Percentiles rank a stretch among this genome's conserved stretches.
phyloP scores from a whole-genome alignment of 352 stramenopile genomes.

The Phytophthora foliorum region DNA sequence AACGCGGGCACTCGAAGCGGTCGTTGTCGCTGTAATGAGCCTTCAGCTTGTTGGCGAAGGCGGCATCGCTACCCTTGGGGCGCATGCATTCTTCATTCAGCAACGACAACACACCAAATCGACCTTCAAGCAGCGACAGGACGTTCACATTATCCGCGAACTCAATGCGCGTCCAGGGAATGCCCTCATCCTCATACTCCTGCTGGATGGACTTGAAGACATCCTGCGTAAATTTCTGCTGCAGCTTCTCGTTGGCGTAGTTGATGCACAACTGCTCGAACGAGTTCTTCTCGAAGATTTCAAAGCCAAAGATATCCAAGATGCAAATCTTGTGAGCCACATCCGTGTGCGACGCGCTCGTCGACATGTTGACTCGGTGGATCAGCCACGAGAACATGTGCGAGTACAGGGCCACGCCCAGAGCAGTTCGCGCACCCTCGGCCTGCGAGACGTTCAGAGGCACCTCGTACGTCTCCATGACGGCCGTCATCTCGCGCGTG shows the following conservation, averaged over 20 bases:
- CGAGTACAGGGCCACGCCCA: constrained; percentile 93
- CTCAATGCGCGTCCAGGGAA: constrained; percentile 92
- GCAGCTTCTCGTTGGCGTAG: constrained; percentile 96
- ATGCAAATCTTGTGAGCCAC: constrained; percentile 90
- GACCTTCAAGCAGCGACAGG: constrained; percentile 90
- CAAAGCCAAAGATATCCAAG: constrained; percentile 99
- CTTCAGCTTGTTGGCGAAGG: constrained; percentile 91
- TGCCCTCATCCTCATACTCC: constrained; percentile 97
- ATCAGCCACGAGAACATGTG: constrained; percentile 98
- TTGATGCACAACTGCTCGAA: constrained; percentile 98
- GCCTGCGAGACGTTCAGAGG: constrained; percentile 88
- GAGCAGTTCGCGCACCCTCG: constrained; percentile 77
- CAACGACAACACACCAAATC: constrained; percentile 91
- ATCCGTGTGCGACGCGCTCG: constrained; percentile 56
- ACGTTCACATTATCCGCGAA: constrained; percentile 94
- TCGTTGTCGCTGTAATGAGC: constrained; percentile 91
- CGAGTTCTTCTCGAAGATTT: constrained; percentile 97
- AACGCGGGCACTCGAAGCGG: constrained; percentile 86
- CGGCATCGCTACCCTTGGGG: constrained; percentile 87
- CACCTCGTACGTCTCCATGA: constrained; percentile 86
- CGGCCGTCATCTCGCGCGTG: constrained; percentile 85
- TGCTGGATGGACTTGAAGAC: constrained; percentile 96
- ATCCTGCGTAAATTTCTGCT: constrained; percentile 95
- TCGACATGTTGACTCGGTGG: constrained; percentile 85
- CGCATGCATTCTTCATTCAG: constrained; percentile 96